Evolutionary conservation across 2,329 filamentous ascomycete species (phyloP).

Genomic region (Cryphonectria carpinicola): DNA sequence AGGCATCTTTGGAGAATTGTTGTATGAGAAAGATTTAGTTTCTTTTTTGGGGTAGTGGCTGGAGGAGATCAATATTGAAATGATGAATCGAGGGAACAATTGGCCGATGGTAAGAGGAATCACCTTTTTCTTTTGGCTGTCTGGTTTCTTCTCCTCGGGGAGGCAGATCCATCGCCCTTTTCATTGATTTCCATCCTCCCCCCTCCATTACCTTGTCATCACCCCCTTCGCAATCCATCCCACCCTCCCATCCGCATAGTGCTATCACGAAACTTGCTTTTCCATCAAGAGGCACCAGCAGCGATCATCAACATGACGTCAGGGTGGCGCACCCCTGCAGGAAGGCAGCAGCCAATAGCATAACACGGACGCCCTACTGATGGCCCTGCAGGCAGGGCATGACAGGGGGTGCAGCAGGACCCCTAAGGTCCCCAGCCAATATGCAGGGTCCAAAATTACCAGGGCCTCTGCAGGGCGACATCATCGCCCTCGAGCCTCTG

Average conservation of each 20-base stretch:
- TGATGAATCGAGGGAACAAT: not conserved
- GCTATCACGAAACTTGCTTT: constrained; percentile 26
- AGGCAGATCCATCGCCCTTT: constrained; percentile 12
- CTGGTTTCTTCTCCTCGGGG: not conserved
- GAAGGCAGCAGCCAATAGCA: constrained; percentile 32
- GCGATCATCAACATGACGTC: constrained; percentile 33
- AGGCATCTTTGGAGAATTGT: constrained; percentile 36
- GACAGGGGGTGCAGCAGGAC: constrained; percentile 19
- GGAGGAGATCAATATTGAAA: too few species aligned
- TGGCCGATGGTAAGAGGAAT: not conserved
- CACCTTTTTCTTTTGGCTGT: not conserved
- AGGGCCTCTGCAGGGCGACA: constrained; percentile 24
- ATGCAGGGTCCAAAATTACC: constrained; percentile 30
- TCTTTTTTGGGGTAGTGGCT: not conserved
- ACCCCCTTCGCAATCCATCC: not conserved
- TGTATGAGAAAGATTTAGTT: not conserved
- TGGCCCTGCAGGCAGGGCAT: not conserved
- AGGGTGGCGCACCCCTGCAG: constrained; percentile 10
- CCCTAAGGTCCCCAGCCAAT: constrained; percentile 30
- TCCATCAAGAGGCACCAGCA: not conserved
- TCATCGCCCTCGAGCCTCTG: constrained; percentile 21
- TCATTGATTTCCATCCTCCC: constrained; percentile 16
- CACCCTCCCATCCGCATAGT: constrained; percentile 1
- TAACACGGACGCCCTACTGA: constrained; percentile 23
- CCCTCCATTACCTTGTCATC: not conserved